Percentiles rank a stretch among this genome's conserved stretches.
These are phyloP conservation scores for Triticum monococcum DNA, from an alignment of 176 grass and related monocot species.

Conservation along the genomic window DNA sequence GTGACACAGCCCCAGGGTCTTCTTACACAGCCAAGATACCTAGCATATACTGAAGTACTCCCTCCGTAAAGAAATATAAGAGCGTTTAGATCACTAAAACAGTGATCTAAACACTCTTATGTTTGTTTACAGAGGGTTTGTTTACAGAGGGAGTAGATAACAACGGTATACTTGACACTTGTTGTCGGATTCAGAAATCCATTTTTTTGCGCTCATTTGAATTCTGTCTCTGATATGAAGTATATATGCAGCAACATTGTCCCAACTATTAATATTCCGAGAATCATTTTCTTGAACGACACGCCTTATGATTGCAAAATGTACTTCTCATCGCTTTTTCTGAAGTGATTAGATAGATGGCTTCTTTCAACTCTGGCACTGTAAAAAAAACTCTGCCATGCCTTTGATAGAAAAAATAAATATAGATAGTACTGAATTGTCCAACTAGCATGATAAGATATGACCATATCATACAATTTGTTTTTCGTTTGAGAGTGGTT, in stretches of 20 bases:
- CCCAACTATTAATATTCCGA: not conserved
- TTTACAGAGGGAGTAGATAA: constrained; percentile 28
- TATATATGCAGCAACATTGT: not conserved
- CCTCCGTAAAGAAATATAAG: no score
- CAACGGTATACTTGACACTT: constrained; percentile 1
- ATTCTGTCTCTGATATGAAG: not conserved
- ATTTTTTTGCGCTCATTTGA: constrained; percentile 3
- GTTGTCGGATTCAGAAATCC: not conserved
- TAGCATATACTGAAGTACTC: not conserved
- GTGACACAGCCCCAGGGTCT: not conserved
- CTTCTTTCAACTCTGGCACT: not conserved
- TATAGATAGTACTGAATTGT: not conserved
- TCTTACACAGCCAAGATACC: not conserved
- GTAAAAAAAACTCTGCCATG: not conserved
- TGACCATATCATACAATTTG: not conserved
- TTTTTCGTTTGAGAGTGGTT: not conserved
- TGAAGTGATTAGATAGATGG: not conserved
- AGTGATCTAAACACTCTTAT: no score
- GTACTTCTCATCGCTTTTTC: not conserved
- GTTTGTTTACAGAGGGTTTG: no score
- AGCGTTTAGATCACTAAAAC: no score
- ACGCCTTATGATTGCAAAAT: not conserved
- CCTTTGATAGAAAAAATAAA: not conserved
- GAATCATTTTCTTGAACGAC: not conserved
- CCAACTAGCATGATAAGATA: not conserved